These are phyloP conservation scores for Penicillium desertorum DNA, from an alignment of 495 filamentous ascomycete species.

Conservation along the genomic window DNA sequence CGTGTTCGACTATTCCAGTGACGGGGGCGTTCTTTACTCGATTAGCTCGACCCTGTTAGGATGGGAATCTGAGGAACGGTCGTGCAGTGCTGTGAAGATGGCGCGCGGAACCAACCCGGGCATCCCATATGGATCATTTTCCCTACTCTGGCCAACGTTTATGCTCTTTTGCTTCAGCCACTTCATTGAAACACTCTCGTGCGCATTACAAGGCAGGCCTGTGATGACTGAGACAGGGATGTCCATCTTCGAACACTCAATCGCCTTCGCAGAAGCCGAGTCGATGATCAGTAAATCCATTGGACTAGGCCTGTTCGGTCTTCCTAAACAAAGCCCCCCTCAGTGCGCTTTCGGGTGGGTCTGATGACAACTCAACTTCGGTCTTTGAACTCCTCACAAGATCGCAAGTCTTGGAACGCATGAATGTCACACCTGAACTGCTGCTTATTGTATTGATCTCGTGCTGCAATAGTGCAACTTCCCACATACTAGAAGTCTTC, in stretches of 20 bases:
- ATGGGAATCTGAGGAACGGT: slow-evolving; percentile 66
- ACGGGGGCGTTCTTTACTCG: slow-evolving; percentile 66
- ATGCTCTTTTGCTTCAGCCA: slow-evolving; percentile 77
- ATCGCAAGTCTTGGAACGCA: slow-evolving; percentile 50
- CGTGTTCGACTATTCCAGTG: slow-evolving; percentile 69
- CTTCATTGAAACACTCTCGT: slow-evolving; percentile 82
- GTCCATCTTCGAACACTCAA: slow-evolving; percentile 93
- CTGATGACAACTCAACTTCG: slow-evolving; percentile 26
- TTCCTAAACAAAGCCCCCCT: slow-evolving; percentile 38
- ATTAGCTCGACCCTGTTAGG: slow-evolving; percentile 65
- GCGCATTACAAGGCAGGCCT: slow-evolving; percentile 82
- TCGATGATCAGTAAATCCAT: slow-evolving; percentile 74
- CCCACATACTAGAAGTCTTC: slow-evolving; percentile 76
- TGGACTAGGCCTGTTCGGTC: slow-evolving; percentile 65
- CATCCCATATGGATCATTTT: slow-evolving; percentile 67
- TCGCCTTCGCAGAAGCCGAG: slow-evolving; percentile 96
- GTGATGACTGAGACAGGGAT: slow-evolving; percentile 86
- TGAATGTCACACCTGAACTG: slow-evolving; percentile 87
- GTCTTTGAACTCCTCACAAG: slow-evolving; percentile 41
- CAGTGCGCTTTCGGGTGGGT: slow-evolving; percentile 19
- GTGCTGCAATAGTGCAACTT: slow-evolving; percentile 81
- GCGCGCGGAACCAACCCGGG: slow-evolving; percentile 50
- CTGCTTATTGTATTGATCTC: slow-evolving; percentile 86
- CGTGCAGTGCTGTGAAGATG: slow-evolving; percentile 75
- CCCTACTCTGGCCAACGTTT: slow-evolving; percentile 86